Evolutionary conservation across 495 filamentous ascomycete species (phyloP).

Genomic region (Penicillium waksmanii): DNA sequence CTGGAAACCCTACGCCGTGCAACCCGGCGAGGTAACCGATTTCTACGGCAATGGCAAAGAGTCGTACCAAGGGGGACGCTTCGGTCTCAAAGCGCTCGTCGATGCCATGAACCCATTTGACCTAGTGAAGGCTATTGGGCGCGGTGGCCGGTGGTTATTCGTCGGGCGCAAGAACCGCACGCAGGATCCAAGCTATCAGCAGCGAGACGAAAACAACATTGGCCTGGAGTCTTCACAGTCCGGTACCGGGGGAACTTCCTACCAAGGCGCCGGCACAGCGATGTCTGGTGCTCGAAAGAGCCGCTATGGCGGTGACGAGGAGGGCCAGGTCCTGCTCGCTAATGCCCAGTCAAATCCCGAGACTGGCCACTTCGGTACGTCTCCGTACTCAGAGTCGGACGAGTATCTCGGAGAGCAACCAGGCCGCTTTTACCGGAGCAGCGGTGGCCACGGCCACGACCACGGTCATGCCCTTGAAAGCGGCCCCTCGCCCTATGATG

Average conservation of each 20-base stretch:
- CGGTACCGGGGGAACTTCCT: slow-evolving; percentile 32
- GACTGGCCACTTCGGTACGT: slow-evolving; percentile 17
- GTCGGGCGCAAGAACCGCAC: slow-evolving; percentile 65
- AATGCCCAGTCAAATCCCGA: slow-evolving; percentile 47
- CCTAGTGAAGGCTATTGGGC: slow-evolving; percentile 74
- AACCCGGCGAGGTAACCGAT: slow-evolving; percentile 45
- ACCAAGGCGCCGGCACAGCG: slow-evolving; percentile 33
- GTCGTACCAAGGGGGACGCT: slow-evolving; percentile 63
- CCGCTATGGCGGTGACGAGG: slow-evolving; percentile 35
- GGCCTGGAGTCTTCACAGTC: slow-evolving; percentile 32
- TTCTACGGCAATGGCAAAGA: slow-evolving; percentile 52
- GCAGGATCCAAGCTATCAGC: slow-evolving; percentile 55
- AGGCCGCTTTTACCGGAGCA: slow-evolving; percentile 22
- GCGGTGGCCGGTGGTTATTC: slow-evolving; percentile 80
- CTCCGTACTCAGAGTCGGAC: slow-evolving; percentile 25
- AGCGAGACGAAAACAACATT: slow-evolving; percentile 33
- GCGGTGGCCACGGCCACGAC: background rate
- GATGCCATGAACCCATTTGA: slow-evolving; percentile 87
- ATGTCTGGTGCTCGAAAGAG: slow-evolving; percentile 28
- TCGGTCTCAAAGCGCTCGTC: slow-evolving; percentile 63
- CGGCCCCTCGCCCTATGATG: slow-evolving; percentile 33
- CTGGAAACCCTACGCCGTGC: slow-evolving; percentile 65
- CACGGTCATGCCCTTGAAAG: background rate
- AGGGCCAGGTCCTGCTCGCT: slow-evolving; percentile 45
- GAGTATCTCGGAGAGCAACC: slow-evolving; percentile 31